Percentiles rank a stretch among this genome's conserved stretches.
Evolutionary conservation across 176 grass and related monocot species (phyloP).

Genomic region (Guadua angustifolia): DNA sequence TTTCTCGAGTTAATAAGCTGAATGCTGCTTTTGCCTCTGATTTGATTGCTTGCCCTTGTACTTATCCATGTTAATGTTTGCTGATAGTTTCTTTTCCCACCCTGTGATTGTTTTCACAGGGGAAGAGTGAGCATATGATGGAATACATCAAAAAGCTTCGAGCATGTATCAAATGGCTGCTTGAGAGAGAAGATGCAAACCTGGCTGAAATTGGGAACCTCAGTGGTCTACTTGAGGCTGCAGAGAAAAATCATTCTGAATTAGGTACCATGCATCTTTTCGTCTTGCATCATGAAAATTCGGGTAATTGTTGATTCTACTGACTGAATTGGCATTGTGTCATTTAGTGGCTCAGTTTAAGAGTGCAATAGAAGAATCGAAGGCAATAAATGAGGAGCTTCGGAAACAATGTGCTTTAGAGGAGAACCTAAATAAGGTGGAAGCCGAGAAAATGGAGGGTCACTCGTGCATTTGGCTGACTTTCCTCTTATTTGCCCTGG

Average conservation of each 20-base stretch:
- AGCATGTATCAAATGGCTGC: too few relatives aligned
- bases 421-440: constrained; percentile 46
- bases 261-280: constrained; percentile 51
- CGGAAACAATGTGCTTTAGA: constrained; percentile 55
- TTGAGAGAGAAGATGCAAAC: too few relatives aligned
- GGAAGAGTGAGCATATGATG: too few relatives aligned
- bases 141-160: too few relatives aligned
- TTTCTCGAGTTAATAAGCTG: neutral
- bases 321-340: constrained; percentile 21
- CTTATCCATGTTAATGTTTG: too few relatives aligned
- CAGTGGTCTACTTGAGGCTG: too few relatives aligned
- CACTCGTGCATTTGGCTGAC: neutral
- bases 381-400: constrained; percentile 50
- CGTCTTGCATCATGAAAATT: neutral
- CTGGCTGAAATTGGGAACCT: too few relatives aligned
- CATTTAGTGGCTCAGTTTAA: constrained; percentile 43
- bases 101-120: too few relatives aligned
- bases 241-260: too few relatives aligned
- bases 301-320: neutral
- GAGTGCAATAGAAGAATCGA: constrained; percentile 42
- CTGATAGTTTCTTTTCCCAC: too few relatives aligned
- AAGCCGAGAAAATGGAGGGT: constrained; percentile 62
- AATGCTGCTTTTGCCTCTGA: too few relatives aligned
- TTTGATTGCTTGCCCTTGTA: too few relatives aligned
- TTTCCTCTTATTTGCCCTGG: neutral